Evolutionary conservation across 148 eudicot species (phyloP), one percentile per base, ranked within the genome.

Genomic region (Gaultheria prostrata): DNA sequence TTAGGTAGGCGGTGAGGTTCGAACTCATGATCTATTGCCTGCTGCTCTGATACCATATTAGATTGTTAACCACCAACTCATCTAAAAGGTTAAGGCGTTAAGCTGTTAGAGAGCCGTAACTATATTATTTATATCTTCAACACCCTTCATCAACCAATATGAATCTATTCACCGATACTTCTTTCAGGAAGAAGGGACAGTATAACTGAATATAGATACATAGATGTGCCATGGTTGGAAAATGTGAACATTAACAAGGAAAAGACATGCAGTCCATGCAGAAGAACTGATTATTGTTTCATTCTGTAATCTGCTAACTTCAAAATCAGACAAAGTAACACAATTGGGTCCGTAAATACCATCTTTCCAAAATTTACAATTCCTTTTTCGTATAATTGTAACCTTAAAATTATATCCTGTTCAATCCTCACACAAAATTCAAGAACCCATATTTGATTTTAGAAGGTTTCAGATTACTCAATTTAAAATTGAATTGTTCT

Each of bases 221-320:
- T 3, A 35, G 30, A 3, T 39, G 30, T 8, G 50, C 49, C 21
- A 12, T 13, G 15, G 50, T 79, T n/a, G 32, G 71, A 56, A 56
- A 35, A 57, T 39, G n/a, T 57, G 50, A 17, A 18, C 46, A 54
- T 12, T 65, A 65, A 15, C 57, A 32, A 78, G 81, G 39, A 54
- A 78, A 35, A 78, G 81, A 78, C 30, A 76, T 76, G 78, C 56
- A 32, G 35, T 54, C 59, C 39, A 53, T 15, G 30, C 51, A 35
- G 71, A 79, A 33, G 69, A n/a, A 71, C n/a, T 33, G 8, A 11
- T 33, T 15, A 70, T 70, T 14, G 20, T 70, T 30, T 70, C 11
- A 33, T 13, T 70, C 45, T 33, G 75, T 14, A 33, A 70, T 4
- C 39, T 15, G 21, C 5, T 32, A 15, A 70, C 45, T 33, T 7